Evolutionary conservation across 2,329 filamentous ascomycete genomes (phyloP), one percentile per base, ranked within the genome.

Genomic region (Helminthosporium solani): DNA sequence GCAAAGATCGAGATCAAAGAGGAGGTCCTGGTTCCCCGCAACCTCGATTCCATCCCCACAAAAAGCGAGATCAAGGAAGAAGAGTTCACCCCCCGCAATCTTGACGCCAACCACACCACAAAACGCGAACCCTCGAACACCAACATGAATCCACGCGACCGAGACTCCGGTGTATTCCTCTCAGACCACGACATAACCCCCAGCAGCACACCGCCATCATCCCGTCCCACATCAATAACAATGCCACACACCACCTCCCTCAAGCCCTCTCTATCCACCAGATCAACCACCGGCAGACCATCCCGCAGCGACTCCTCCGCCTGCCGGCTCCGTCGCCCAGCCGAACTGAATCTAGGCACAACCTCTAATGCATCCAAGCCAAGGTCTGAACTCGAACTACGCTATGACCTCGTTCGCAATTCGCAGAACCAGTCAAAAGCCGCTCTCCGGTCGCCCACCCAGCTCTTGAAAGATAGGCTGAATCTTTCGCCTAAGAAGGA

Each of bases 341-440:
- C 62, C 16, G 64, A 67, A 28, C 41, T 67, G 4, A 65, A 68
- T 11, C 54, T 68, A 2, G 47, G 53, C 30, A 33, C 44, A 1
- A 40, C 52, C 4, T 4, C 34, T n/a, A 35, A 50, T 9, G 9
- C 47, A 2, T 33, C 48, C 12, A 62, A 58, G 43, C 60, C 62
- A 7, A 56, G 56, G 40, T 63, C 64, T 3, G 64, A 68, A 40
- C 63, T 68, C 18, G 63, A 68, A 30, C 44, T 57, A 40, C 61
- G 63, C 1, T 61, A 56, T 42, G 62, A 62, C 16, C 21, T 67
- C 7, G 62, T 68, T 20, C 63, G 64, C 6, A 66, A 67, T 36
- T 66, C 63, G 7, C 57, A 57, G 21, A 61, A 61, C 3, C 58
- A 57, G 15, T 57, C 55, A 0, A 64, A 59, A 49, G 63, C 61